These are phyloP conservation scores for Solanum aculeatissimum DNA, from an alignment of 305 asterid species.

Conservation along the genomic window DNA sequence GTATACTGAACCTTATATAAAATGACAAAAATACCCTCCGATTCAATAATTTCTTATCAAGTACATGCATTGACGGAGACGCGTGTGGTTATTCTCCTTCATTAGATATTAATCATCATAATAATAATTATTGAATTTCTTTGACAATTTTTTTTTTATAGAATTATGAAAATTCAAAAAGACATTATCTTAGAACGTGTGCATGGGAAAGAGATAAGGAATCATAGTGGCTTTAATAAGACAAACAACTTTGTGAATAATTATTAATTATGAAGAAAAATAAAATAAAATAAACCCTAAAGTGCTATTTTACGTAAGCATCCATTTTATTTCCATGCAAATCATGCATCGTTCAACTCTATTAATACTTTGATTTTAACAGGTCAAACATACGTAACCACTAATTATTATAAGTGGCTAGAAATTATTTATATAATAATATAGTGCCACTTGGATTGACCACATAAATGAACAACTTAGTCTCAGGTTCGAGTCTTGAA, in stretches of 20 bases:
- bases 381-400: not conserved
- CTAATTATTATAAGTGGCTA: not conserved
- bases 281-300: not conserved
- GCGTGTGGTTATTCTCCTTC: too few relatives aligned
- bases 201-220: not conserved
- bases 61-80: too few relatives aligned
- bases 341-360: not conserved
- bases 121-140: too few relatives aligned
- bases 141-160: too few relatives aligned
- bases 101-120: too few relatives aligned
- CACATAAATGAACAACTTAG: not conserved
- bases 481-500: too few relatives aligned
- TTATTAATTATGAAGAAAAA: not conserved
- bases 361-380: not conserved
- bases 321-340: not conserved
- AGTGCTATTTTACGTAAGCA: constrained; percentile 4
- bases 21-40: too few relatives aligned
- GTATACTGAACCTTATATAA: too few relatives aligned
- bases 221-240: not conserved
- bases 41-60: too few relatives aligned
- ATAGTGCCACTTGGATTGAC: not conserved
- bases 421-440: not conserved
- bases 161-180: not conserved
- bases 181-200: not conserved
- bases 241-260: not conserved